Conservation (phyloP, 371 early-diverging fungal genomes). For the Rhizopus microsporus region DNA sequence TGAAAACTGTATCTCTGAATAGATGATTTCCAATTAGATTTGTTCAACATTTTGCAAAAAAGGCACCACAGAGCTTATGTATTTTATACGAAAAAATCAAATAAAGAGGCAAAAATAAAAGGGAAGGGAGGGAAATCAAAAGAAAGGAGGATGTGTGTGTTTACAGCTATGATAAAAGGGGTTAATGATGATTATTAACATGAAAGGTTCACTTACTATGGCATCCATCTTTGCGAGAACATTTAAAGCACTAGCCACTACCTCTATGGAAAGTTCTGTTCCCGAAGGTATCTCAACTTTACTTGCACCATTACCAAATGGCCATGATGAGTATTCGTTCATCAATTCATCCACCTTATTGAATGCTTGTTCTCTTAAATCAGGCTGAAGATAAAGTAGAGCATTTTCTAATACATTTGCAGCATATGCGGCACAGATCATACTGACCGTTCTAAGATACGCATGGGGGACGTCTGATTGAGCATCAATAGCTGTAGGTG, state of each 20-base stretch:
- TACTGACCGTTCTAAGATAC: constrained; percentile 76
- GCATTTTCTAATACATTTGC: constrained; percentile 96
- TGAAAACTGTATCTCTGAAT: too few species aligned
- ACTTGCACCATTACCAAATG: constrained; percentile 66
- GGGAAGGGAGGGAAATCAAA: neutral
- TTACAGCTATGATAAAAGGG: constrained; percentile 1
- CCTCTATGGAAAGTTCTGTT: constrained; percentile 65
- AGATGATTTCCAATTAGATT: too few species aligned
- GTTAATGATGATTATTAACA: neutral
- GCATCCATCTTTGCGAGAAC: constrained; percentile 91
- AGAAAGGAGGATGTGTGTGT: neutral
- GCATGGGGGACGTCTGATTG: constrained; percentile 49
- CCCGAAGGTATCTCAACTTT: constrained; percentile 57
- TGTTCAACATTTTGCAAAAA: too few species aligned
- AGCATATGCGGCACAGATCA: constrained; percentile 95
- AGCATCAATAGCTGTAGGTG: constrained; percentile 40
- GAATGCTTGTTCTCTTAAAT: constrained; percentile 87
- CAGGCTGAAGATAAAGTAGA: constrained; percentile 77
- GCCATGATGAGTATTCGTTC: constrained; percentile 82
- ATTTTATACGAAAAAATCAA: neutral
- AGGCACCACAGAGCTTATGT: too few species aligned
- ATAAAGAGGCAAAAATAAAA: neutral
- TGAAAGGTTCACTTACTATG: constrained; percentile 57
- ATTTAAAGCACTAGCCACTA: constrained; percentile 75
- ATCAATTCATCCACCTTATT: constrained; percentile 87